A percentile compares a stretch with the other conserved stretches of the same genome.
Conservation (phyloP, 345 rosid genomes). For the Moringa oleifera region DNA sequence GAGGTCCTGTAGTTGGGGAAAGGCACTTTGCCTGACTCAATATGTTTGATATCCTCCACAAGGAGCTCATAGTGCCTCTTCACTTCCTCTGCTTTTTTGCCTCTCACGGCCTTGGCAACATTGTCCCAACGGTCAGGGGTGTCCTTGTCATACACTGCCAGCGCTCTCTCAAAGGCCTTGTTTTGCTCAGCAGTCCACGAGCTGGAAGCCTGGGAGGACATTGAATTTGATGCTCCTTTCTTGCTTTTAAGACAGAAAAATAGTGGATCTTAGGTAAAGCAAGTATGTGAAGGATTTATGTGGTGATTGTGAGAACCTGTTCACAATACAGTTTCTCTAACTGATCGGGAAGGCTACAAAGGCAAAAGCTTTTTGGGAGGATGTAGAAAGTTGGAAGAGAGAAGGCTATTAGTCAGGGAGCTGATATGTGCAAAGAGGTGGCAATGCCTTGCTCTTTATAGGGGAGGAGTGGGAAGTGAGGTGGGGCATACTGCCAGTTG, state of each 20-base stretch:
- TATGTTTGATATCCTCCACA: slow-evolving; percentile 61
- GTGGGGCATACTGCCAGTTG: slow-evolving; percentile 42
- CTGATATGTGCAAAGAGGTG: slow-evolving; percentile 45
- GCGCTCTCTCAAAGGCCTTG: slow-evolving; percentile 91
- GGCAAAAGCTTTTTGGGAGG: slow-evolving; percentile 8
- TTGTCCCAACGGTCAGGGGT: slow-evolving; percentile 97
- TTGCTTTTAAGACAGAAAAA: background rate
- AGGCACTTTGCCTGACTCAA: slow-evolving; percentile 82
- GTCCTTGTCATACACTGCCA: slow-evolving; percentile 86
- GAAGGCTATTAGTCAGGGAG: slow-evolving; percentile 19
- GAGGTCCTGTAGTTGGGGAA: slow-evolving; percentile 66
- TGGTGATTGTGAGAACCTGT: background rate
- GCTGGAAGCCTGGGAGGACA: slow-evolving; percentile 61
- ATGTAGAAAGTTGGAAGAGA: slow-evolving; percentile 5
- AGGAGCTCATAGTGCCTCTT: slow-evolving; percentile 75
- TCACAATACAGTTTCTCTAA: background rate
- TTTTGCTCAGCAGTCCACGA: slow-evolving; percentile 85
- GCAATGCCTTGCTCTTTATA: slow-evolving; percentile 57
- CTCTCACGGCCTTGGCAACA: slow-evolving; percentile 87
- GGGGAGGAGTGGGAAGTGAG: slow-evolving; percentile 23
- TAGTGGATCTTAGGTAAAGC: background rate
- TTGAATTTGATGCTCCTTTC: slow-evolving; percentile 79
- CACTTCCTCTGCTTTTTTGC: slow-evolving; percentile 81
- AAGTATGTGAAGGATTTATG: too few species aligned
- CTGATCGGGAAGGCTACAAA: slow-evolving; percentile 2